Percentiles rank a stretch among this genome's conserved stretches.
Evolutionary conservation across 2,329 filamentous ascomycete species (phyloP).

Genomic region (Fusarium secorum): DNA sequence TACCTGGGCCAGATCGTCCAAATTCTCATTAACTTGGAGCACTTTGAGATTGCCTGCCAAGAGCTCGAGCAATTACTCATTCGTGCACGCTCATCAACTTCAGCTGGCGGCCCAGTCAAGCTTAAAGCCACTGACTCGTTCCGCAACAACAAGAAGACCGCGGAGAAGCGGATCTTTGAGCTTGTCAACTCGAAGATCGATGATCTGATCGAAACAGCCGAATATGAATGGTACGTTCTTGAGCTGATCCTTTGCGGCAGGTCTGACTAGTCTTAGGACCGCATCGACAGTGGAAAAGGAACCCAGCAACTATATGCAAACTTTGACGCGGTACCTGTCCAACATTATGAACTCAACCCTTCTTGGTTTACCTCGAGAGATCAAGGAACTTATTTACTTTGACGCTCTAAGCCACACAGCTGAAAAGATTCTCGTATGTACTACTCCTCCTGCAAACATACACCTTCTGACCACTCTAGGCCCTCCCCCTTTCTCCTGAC

Average conservation of each 20-base stretch:
- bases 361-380: slow-evolving; percentile 89
- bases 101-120: slow-evolving; percentile 79
- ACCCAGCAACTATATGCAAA: slow-evolving; percentile 94
- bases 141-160: slow-evolving; percentile 88
- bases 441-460: background rate
- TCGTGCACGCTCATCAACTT: slow-evolving; percentile 81
- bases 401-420: slow-evolving; percentile 92
- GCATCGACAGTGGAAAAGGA: slow-evolving; percentile 68
- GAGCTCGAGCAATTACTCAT: slow-evolving; percentile 89
- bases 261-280: slow-evolving; percentile 51
- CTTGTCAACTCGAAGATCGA: slow-evolving; percentile 99
- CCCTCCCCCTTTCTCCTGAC: slow-evolving; percentile 77
- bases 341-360: slow-evolving; percentile 98
- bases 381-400: slow-evolving; percentile 98
- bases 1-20: slow-evolving; percentile 98
- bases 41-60: slow-evolving; percentile 92
- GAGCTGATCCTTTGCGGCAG: background rate
- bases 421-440: slow-evolving; percentile 77
- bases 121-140: slow-evolving; percentile 88
- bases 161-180: slow-evolving; percentile 97
- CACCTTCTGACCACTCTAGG: slow-evolving; percentile 52
- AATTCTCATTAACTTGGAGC: slow-evolving; percentile 95
- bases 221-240: slow-evolving; percentile 82
- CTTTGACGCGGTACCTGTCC: slow-evolving; percentile 87
- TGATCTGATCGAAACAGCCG: slow-evolving; percentile 93